These are phyloP conservation scores for Diaporthe helianthi DNA, from an alignment of 2,329 filamentous ascomycete genomes.

Conservation along the genomic window DNA sequence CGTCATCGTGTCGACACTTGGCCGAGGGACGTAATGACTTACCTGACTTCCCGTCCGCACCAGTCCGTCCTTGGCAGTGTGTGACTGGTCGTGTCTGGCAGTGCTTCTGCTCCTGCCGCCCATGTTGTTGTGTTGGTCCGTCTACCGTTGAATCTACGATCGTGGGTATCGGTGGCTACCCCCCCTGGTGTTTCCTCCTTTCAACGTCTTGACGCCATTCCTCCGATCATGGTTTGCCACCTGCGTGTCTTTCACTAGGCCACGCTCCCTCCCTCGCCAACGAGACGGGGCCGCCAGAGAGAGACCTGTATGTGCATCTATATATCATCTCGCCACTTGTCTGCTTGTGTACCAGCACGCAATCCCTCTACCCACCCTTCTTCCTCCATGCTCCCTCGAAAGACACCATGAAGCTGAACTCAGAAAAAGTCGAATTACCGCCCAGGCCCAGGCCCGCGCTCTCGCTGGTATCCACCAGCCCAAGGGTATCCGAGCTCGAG, in stretches of 20 bases:
- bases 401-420: constrained; percentile 26
- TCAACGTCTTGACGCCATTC: constrained; percentile 25
- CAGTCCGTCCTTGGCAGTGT: constrained; percentile 9
- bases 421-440: constrained; percentile 25
- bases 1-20: constrained; percentile 20
- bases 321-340: constrained; percentile 28
- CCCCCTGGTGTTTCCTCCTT: constrained; percentile 13
- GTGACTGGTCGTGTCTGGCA: constrained; percentile 1
- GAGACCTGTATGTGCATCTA: background rate
- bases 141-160: constrained; percentile 11
- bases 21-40: constrained; percentile 17
- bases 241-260: constrained; percentile 27
- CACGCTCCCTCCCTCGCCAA: constrained; percentile 30
- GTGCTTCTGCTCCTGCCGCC: background rate
- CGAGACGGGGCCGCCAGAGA: constrained; percentile 3
- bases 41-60: constrained; percentile 8
- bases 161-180: constrained; percentile 20
- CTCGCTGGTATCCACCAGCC: constrained; percentile 26
- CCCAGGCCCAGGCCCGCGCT: constrained; percentile 26
- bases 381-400: constrained; percentile 10
- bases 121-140: background rate
- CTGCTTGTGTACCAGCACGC: constrained; percentile 28
- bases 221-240: constrained; percentile 32
- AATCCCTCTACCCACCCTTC: constrained; percentile 8
- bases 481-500: constrained; percentile 30